Evolutionary conservation across 192 early-diverging fungal genomes (phyloP).

Genomic region (Mortierella hygrophila): DNA sequence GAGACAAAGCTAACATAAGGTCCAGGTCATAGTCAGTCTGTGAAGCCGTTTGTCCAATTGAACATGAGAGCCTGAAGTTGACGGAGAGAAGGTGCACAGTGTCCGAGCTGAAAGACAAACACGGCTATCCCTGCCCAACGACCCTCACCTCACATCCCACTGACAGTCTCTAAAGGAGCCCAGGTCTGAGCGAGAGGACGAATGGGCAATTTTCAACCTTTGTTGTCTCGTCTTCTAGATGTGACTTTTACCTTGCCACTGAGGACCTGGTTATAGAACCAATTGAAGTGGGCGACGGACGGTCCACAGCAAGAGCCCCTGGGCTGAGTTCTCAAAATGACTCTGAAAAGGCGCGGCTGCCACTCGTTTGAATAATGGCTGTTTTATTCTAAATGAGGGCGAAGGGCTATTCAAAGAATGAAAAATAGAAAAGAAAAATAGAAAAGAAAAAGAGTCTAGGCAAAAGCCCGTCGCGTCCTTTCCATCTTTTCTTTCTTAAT

Average conservation of each 20-base stretch:
- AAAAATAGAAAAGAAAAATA: no score
- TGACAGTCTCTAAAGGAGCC: background rate
- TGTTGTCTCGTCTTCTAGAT: background rate
- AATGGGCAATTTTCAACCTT: background rate
- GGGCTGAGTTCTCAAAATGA: background rate
- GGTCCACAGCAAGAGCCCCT: background rate
- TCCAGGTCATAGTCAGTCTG: background rate
- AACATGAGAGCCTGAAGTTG: background rate
- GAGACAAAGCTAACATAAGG: background rate
- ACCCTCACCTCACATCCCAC: background rate
- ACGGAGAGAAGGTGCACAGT: background rate
- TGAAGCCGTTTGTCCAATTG: background rate
- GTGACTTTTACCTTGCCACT: background rate
- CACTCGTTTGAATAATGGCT: background rate
- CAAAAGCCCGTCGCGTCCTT: background rate
- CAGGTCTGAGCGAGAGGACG: background rate
- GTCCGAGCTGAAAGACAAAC: background rate
- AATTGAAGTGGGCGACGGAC: background rate
- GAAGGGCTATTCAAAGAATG: background rate
- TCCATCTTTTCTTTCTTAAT: background rate
- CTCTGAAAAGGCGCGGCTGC: background rate
- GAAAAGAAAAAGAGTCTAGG: background rate
- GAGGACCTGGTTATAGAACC: background rate
- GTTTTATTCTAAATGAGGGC: background rate
- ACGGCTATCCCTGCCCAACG: background rate